Base-by-base conservation (phyloP, 495 filamentous ascomycete genomes). In the Hypoxylon fragiforme region DNA sequence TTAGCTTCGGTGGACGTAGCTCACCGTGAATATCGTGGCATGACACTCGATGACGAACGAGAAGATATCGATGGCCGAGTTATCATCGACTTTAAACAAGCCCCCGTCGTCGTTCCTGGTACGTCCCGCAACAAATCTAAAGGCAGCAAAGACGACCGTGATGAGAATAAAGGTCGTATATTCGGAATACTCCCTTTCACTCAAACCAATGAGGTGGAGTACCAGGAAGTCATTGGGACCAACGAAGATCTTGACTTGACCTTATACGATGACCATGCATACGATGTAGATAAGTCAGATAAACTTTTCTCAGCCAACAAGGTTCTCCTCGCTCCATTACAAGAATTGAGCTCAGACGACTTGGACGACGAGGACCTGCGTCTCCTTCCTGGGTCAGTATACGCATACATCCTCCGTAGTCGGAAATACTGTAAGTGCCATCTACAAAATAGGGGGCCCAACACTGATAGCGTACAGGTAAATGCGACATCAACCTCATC, bases 401-500 rank as follows among this genome's bases (percentile, higher is more conserved):
- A 41, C 24, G 47, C 47, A 50, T 50, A 50, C 26, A 24, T 50
- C 22, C 36, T 50, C 11, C 35, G 47, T 14, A 50, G 47, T 13
- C 36, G 47, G 22, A 50, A 42, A 32, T 50, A 50, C 28, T 50
- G 47, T 50, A 21, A 50, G 47, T 34, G 24, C 7, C 24, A 22
- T 35, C 3, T 42, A 1, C 11, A 28, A 42, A 18, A 2, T 3
- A 6, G 24, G 14, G 20, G 21, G 8, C 1, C 13, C 7, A 15
- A 14, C 3, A 28, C n/a, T 42, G n/a, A 42, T 8, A 26, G 21
- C 32, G 19, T 35, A 7, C 36, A 65, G 63, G 88, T 0, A 86
- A 90, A 64, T 86, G 90, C 56, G 80, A 78, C 30, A 77, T 90
- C 37, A 83, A 79, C 3, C 80, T 84, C 26, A 78, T 90, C 64